Base-by-base conservation (phyloP, 2,329 filamentous ascomycete genomes). In the Rosellinia necatrix region DNA sequence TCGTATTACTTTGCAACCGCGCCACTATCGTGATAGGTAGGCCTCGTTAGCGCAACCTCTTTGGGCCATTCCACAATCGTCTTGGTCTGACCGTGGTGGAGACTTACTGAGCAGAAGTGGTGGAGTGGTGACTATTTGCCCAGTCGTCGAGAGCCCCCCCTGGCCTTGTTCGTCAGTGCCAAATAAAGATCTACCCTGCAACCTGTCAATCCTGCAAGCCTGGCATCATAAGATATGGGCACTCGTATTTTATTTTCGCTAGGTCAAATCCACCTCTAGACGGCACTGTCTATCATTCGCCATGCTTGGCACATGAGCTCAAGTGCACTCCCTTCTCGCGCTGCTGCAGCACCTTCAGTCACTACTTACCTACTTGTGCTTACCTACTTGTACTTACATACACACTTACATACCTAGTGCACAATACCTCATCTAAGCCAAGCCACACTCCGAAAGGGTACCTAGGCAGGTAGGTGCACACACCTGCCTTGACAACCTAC, bases 161-260 rank as follows among this genome's bases (percentile, higher is more conserved):
- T 8, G 2, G 6, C 15, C 17, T 35, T 15, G 35, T 56, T 19
- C 40, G 43, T 51, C 27, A 37, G 27, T 47, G 47, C 56, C 42
- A 59, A 59, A 59, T 59, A 59, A 52, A 59, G 56, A 49, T 49
- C 53, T 29, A 21, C 51, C 41, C 42, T 49, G 32, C 53, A 50
- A 47, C 32, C 34, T 52, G 53, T 51, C 48, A 50, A 52, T 51
- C 53, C 53, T 56, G 34, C 35, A 22, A 35, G 40, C 38, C 43
- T 37, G 27, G 40, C 53, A 43, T 49, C 5, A 53, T 53, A 42
- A 35, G 41, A 51, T 47, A 52, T 37, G 37, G 41, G 43, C 54
- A 54, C 43, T 51, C 49, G 49, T 47, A 46, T 51, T 59, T 34
- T 42, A 56, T 38, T 46, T 29, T 7, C 48, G 48, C 17, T 43